A percentile compares a stretch with the other conserved stretches of the same genome.
These are phyloP conservation scores for Barnettozyma sp. DNA, from an alignment of 805 yeast genomes.

Conservation along the genomic window DNA sequence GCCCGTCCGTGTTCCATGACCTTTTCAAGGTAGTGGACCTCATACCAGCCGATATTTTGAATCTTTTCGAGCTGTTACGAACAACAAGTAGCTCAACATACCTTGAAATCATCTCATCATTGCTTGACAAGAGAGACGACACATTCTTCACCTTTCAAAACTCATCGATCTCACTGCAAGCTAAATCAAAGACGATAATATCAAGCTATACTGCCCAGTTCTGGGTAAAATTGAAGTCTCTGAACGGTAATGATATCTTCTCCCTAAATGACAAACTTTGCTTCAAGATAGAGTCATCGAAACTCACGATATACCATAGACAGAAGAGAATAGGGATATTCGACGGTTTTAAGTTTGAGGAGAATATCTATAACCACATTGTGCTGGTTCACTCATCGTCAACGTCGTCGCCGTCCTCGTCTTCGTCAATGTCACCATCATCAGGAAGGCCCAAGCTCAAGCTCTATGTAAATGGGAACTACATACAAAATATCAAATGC, in stretches of 20 bases:
- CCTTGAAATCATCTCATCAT: conserved; percentile 6
- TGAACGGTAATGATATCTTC: conserved; percentile 25
- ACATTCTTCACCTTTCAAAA: conserved; percentile 27
- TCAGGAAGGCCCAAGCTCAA: conserved; percentile 16
- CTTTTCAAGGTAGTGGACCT: conserved; percentile 1
- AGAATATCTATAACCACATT: conserved; percentile 16
- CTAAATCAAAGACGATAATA: neutral
- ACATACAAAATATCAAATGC: conserved; percentile 17
- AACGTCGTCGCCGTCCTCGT: conserved; percentile 8
- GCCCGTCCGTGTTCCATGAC: conserved; percentile 1
- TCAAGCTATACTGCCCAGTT: conserved; percentile 23
- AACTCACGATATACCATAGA: conserved; percentile 23
- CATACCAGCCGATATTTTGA: neutral
- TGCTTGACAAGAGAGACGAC: conserved; percentile 12
- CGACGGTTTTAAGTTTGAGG: conserved; percentile 17
- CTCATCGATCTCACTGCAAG: conserved; percentile 18
- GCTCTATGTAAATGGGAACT: conserved; percentile 15
- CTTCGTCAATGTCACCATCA: too few species aligned
- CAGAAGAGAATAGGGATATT: conserved; percentile 8
- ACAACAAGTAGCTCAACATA: conserved; percentile 3
- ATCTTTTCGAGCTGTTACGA: neutral
- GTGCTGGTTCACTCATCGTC: conserved; percentile 15
- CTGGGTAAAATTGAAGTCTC: conserved; percentile 26
- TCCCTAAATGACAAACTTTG: conserved; percentile 17
- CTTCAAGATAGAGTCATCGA: conserved; percentile 29